These are phyloP conservation scores for Globisporangium cystogenes DNA, from an alignment of 352 stramenopile species.

Conservation along the genomic window DNA sequence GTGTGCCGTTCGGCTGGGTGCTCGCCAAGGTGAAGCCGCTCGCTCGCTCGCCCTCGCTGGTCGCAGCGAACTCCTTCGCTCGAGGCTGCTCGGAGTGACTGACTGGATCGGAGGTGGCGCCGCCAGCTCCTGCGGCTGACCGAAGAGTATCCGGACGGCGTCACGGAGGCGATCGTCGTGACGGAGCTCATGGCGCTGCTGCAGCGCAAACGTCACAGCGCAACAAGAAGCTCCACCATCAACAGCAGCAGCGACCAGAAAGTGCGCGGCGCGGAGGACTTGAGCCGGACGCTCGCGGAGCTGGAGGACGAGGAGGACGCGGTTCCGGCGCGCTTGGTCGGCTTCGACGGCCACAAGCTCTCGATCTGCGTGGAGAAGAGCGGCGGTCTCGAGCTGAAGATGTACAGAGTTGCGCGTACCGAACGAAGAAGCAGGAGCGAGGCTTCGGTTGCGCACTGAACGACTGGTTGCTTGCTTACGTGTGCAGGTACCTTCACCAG, in stretches of 20 bases:
- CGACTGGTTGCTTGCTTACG: not conserved
- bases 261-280: constrained; percentile 22
- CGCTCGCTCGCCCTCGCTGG: not conserved
- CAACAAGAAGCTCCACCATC: constrained; percentile 1
- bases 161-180: constrained; percentile 56
- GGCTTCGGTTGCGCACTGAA: too few species aligned
- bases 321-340: constrained; percentile 23
- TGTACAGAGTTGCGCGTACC: constrained; percentile 8
- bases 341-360: constrained; percentile 34
- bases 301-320: constrained; percentile 30
- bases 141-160: constrained; percentile 60
- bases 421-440: too few species aligned
- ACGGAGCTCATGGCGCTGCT: constrained; percentile 52
- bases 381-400: constrained; percentile 18
- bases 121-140: constrained; percentile 39
- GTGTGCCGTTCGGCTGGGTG: constrained; percentile 51
- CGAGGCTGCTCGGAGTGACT: not conserved
- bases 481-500: constrained; percentile 55
- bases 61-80: not conserved
- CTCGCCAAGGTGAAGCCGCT: constrained; percentile 29
- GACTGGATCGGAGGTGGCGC: constrained; percentile 1
- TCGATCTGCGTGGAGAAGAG: constrained; percentile 21
- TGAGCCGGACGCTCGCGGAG: constrained; percentile 32
- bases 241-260: not conserved
- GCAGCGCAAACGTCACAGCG: constrained; percentile 20